These are phyloP conservation scores for Leucosporidium creatinivorum DNA, from an alignment of 768 basidiomycete genomes.

Conservation along the genomic window DNA sequence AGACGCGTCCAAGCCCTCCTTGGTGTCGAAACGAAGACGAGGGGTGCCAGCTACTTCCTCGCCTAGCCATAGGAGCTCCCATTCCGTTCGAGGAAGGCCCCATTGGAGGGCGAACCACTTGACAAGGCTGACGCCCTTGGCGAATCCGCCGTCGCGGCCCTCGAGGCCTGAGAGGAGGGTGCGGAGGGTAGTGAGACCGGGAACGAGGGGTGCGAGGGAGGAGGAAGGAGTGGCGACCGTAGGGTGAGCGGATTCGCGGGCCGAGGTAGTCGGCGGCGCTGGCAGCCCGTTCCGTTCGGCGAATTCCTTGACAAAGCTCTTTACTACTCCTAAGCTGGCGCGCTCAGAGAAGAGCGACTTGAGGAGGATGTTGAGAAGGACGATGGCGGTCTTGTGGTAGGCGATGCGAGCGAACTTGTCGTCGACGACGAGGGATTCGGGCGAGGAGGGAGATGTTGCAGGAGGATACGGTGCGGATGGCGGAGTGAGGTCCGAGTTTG, in stretches of 20 bases:
- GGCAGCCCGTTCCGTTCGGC: too few species aligned
- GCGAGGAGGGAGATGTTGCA: constrained; percentile 43
- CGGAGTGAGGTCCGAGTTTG: not conserved
- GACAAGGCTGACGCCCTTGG: not conserved
- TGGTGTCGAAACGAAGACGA: not conserved
- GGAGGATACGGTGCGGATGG: not conserved
- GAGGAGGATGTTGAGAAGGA: constrained; percentile 49
- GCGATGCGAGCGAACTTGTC: constrained; percentile 13
- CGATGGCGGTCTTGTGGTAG: constrained; percentile 49
- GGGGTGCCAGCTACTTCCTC: too few species aligned
- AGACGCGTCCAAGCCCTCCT: not conserved
- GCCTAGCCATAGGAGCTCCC: too few species aligned
- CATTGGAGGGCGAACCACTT: constrained; percentile 11
- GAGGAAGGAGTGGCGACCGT: not conserved
- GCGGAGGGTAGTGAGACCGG: constrained; percentile 1
- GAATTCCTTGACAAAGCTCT: constrained; percentile 3
- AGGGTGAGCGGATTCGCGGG: not conserved
- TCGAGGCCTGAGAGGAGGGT: constrained; percentile 1
- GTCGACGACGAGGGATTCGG: not conserved
- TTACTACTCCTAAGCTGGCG: constrained; percentile 1
- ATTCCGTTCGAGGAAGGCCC: not conserved
- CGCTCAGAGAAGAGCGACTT: constrained; percentile 52
- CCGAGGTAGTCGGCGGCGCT: not conserved
- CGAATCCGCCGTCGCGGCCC: not conserved
- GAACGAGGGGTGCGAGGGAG: not conserved